Conservation (phyloP, 2,329 filamentous ascomycete species). For the Beauveria rudraprayagi region DNA sequence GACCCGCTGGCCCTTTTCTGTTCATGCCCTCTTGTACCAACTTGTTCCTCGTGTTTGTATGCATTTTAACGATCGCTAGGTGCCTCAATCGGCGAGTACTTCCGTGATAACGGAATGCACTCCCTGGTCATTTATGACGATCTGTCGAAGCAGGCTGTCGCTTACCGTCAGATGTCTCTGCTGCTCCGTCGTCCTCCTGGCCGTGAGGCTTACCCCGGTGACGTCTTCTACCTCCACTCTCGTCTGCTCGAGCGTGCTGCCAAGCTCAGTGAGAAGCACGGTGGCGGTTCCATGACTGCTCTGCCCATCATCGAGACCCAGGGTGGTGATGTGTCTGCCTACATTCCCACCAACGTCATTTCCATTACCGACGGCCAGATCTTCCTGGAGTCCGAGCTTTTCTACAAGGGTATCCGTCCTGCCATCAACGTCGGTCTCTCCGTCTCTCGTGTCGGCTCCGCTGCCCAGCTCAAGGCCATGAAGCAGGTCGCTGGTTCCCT, state of each 20-base stretch:
- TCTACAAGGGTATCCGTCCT: constrained; percentile 99
- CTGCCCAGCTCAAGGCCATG: constrained; percentile 99
- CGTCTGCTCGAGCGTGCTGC: constrained; percentile 98
- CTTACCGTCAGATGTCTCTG: constrained; percentile 98
- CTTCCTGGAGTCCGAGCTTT: constrained; percentile 97
- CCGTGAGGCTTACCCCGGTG: constrained; percentile 98
- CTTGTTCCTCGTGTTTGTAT: constrained; percentile 18
- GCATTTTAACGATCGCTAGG: not conserved
- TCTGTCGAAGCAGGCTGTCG: constrained; percentile 95
- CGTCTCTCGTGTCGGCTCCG: constrained; percentile 98
- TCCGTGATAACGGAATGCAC: constrained; percentile 81
- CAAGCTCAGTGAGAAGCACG: constrained; percentile 96
- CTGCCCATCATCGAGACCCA: constrained; percentile 98
- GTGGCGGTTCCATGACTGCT: constrained; percentile 93
- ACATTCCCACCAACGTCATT: constrained; percentile 99
- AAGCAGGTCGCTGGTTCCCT: constrained; percentile 99
- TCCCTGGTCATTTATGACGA: constrained; percentile 89
- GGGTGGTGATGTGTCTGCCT: constrained; percentile 99
- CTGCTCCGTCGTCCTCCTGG: constrained; percentile 94
- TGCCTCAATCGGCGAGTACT: constrained; percentile 53
- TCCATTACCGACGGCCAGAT: constrained; percentile 99
- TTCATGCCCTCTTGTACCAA: not conserved
- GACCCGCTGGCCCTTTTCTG: not conserved
- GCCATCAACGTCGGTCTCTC: constrained; percentile 99
- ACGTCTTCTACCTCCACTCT: constrained; percentile 99